Evolutionary conservation across 192 early-diverging fungal species (phyloP).

Genomic region (Linnemannia elongata): DNA sequence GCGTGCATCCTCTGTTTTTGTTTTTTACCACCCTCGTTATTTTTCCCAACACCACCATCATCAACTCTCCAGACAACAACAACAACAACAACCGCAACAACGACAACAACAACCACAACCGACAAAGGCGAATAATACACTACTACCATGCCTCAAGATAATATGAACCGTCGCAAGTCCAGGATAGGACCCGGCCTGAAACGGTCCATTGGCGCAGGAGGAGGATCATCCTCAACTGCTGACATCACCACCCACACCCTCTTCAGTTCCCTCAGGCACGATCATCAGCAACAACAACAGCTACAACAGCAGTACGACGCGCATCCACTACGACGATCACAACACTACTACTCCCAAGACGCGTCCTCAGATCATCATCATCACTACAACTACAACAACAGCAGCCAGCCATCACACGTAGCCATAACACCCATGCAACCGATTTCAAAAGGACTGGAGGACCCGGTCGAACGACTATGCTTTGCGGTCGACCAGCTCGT

Average conservation of each 20-base stretch:
- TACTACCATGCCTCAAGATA: conserved; percentile 21
- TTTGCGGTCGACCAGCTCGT: conserved; percentile 40
- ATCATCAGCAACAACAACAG: background rate
- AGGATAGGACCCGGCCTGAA: conserved; percentile 37
- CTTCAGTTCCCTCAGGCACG: conserved; percentile 22
- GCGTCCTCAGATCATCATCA: conserved; percentile 5
- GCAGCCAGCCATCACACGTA: conserved; percentile 3
- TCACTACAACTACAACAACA: background rate
- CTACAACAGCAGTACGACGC: conserved; percentile 12
- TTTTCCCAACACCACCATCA: background rate
- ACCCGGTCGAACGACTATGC: conserved; percentile 31
- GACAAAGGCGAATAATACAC: background rate
- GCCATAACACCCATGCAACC: conserved; percentile 22
- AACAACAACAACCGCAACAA: background rate
- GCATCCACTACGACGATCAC: conserved; percentile 34
- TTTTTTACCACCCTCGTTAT: background rate
- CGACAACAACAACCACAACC: background rate
- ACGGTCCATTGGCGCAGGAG: conserved; percentile 37
- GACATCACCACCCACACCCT: background rate
- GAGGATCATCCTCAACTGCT: background rate
- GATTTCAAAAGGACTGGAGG: conserved; percentile 24
- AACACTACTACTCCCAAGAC: conserved; percentile 16
- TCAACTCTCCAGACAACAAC: background rate
- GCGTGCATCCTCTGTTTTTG: background rate
- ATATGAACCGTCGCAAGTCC: conserved; percentile 40